Conservation (phyloP, 129 eudicot species). For the Chrysanthemum makinoi region DNA sequence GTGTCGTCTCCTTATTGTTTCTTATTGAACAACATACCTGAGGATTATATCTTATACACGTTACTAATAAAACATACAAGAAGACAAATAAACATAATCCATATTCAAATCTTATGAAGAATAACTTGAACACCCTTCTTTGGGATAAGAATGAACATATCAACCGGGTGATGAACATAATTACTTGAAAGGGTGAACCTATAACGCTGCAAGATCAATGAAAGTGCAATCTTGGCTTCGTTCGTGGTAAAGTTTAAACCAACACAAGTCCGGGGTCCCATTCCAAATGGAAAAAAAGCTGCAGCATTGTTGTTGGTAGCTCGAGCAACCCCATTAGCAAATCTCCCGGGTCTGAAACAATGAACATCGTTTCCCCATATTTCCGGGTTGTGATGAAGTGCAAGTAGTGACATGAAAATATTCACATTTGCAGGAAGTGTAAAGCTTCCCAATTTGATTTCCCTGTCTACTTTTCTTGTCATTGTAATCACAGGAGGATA, state of each 20-base stretch:
- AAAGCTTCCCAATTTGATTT: constrained; percentile 37
- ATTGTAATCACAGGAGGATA: constrained; percentile 42
- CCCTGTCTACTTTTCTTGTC: constrained; percentile 33
- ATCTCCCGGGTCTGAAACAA: constrained; percentile 54
- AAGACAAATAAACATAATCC: neutral
- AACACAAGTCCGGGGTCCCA: constrained; percentile 50
- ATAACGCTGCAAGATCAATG: constrained; percentile 57
- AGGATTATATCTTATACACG: neutral
- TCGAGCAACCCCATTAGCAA: constrained; percentile 48
- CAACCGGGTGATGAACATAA: constrained; percentile 44
- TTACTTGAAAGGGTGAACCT: constrained; percentile 46
- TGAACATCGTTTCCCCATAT: constrained; percentile 59
- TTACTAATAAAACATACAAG: neutral
- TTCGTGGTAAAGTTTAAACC: constrained; percentile 48
- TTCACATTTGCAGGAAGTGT: constrained; percentile 37
- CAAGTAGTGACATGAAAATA: constrained; percentile 39
- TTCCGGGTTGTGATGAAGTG: constrained; percentile 47
- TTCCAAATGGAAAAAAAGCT: constrained; percentile 59
- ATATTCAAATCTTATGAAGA: constrained; percentile 28
- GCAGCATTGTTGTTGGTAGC: constrained; percentile 53
- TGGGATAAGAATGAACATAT: constrained; percentile 32
- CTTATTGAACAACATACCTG: neutral
- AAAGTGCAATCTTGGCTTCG: constrained; percentile 50
- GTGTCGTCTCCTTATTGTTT: neutral
- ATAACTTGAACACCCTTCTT: constrained; percentile 47